These are phyloP conservation scores for Xylaria polymorpha DNA, from an alignment of 2,329 filamentous ascomycete genomes.

Conservation along the genomic window DNA sequence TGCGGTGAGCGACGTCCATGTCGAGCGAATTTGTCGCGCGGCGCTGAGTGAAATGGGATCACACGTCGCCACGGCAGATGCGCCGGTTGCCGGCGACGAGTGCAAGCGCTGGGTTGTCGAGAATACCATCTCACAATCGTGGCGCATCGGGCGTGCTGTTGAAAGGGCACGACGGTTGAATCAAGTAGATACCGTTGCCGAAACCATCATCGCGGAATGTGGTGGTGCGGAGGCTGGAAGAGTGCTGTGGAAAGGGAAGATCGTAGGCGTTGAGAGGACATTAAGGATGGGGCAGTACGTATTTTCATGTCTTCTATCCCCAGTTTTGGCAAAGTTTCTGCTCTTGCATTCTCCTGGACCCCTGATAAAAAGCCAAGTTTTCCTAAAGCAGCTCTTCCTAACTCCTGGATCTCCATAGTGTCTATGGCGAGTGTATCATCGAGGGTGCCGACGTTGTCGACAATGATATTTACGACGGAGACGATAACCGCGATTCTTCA, in stretches of 20 bases:
- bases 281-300: constrained; percentile 63
- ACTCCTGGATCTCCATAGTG: constrained; percentile 34
- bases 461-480: constrained; percentile 34
- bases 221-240: constrained; percentile 64
- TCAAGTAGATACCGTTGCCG: constrained; percentile 64
- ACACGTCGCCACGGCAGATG: constrained; percentile 61
- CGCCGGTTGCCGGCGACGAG: constrained; percentile 61
- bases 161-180: constrained; percentile 62
- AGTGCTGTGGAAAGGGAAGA: constrained; percentile 73
- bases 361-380: not conserved
- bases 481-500: constrained; percentile 38
- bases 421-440: constrained; percentile 69
- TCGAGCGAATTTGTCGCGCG: constrained; percentile 63
- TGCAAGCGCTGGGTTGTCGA: constrained; percentile 63
- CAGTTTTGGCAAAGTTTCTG: not conserved
- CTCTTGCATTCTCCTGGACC: too few species aligned
- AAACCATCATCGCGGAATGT: constrained; percentile 68
- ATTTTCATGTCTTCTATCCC: not conserved
- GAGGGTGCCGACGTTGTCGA: constrained; percentile 59
- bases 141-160: constrained; percentile 71
- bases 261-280: constrained; percentile 68
- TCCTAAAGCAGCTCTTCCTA: not conserved
- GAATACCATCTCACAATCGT: constrained; percentile 65
- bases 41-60: constrained; percentile 68
- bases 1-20: constrained; percentile 58